Evolutionary conservation across 2,329 filamentous ascomycete species (phyloP), one percentile per base, ranked within the genome.

Genomic region (Pseudogymnoascus sp.): DNA sequence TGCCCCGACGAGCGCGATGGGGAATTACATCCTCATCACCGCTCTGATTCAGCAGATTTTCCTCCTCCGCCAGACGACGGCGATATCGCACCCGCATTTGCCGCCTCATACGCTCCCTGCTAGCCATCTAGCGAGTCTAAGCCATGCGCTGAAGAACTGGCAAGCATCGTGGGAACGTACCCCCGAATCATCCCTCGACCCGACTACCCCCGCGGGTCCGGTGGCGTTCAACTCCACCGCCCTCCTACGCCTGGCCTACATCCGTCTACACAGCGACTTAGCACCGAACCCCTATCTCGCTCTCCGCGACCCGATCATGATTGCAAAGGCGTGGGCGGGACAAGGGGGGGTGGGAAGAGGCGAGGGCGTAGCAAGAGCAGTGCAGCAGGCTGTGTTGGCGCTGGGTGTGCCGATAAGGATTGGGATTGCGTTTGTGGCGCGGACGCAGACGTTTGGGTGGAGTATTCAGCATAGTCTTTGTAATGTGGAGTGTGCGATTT

Each of bases 31-130:
- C 6, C 76, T 91, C 35, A 87, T 90, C 2, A 87, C 90, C 68
- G 87, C 86, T 3, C 72, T 91, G 25, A 80, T 90, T 9, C 87
- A 90, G 67, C 86, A 89, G 64, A 86, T 90, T 13, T 90, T 87
- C 70, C 77, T 89, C 37, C 72, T 88, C 21, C 87, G 87, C 67
- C 83, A 87, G 27, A 58, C 62, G 12, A 33, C 58, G 1, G 48
- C 48, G 4, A 55, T 55, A 1, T 55, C 48, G 1, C 27, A 31
- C 13, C 48, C 48, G 1, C 27, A 35, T 9, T 7, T 55, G 9
- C 13, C 31, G 9, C 25, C 25, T 7, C 1, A 55, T 9, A 52
- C 37, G 29, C 48, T 66, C 2, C 59, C 40, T 4, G 74, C 77
- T 0, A 80, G 84, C 48, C 82, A 85, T 62, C 78, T 84, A 2